Conservation (phyloP, 1,284 basidiomycete genomes). For the Sanghuangporus sanghuang region DNA sequence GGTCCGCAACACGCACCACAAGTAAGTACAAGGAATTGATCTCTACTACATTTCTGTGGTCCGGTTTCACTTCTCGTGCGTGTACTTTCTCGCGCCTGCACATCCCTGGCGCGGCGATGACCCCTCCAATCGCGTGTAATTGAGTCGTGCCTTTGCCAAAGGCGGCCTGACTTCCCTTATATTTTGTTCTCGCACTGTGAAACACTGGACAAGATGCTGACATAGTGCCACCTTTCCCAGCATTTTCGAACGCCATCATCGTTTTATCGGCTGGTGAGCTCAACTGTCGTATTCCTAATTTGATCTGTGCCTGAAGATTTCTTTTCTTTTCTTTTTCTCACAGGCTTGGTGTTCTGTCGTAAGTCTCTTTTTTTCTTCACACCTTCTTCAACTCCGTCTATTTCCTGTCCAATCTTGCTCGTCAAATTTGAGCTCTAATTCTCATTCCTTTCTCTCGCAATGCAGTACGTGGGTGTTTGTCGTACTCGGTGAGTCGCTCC, state of each 20-base stretch:
- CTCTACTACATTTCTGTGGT: background rate
- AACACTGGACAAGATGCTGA: conserved; percentile 5
- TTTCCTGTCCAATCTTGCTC: background rate
- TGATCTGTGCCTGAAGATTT: background rate
- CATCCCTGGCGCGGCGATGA: background rate
- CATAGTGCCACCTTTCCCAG: conserved; percentile 27
- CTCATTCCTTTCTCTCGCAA: background rate
- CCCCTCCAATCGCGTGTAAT: background rate
- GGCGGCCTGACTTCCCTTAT: background rate
- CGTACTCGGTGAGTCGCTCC: conserved; percentile 27
- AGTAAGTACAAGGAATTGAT: conserved; percentile 35
- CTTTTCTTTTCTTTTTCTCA: conserved; percentile 16
- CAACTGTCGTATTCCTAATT: conserved; percentile 1
- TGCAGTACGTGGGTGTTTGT: conserved; percentile 36
- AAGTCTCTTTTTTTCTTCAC: conserved; percentile 23
- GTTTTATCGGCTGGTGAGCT: conserved; percentile 63
- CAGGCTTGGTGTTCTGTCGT: conserved; percentile 54
- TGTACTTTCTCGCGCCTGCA: background rate
- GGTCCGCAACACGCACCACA: conserved; percentile 63
- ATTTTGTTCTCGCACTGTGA: background rate
- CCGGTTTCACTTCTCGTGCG: background rate
- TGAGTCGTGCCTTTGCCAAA: background rate
- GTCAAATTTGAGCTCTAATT: conserved; percentile 7
- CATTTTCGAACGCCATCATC: conserved; percentile 64
- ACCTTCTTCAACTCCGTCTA: background rate